Evolutionary conservation across 192 early-diverging fungal genomes (phyloP).

Genomic region (Fimicolochytrium jonesii): DNA sequence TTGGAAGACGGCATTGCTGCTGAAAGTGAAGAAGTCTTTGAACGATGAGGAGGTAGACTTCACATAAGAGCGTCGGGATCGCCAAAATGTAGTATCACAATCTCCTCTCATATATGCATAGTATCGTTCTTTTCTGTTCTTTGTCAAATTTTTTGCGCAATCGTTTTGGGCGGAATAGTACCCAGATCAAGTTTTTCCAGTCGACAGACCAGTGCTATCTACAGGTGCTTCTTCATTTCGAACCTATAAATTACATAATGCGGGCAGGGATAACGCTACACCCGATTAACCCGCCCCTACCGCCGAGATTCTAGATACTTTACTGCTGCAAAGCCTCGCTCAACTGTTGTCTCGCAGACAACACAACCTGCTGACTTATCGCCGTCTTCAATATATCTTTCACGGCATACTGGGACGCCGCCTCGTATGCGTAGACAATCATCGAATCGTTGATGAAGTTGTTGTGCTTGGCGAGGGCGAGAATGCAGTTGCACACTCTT

Average conservation of each 20-base stretch:
- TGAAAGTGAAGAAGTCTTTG: constrained; percentile 84
- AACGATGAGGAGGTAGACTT: constrained; percentile 36
- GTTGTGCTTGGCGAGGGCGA: constrained; percentile 69
- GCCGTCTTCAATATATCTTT: constrained; percentile 61
- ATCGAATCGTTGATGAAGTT: constrained; percentile 84
- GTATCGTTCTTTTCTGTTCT: too few species aligned
- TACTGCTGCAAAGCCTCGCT: constrained; percentile 26
- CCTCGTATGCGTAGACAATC: constrained; percentile 90
- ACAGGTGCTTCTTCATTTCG: too few species aligned
- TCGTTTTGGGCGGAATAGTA: too few species aligned
- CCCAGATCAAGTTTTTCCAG: too few species aligned
- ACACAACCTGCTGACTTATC: constrained; percentile 40
- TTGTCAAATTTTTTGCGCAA: too few species aligned
- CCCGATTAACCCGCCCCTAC: too few species aligned
- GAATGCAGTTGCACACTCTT: constrained; percentile 83
- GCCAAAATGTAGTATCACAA: too few species aligned
- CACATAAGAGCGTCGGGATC: constrained; percentile 21
- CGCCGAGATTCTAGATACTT: too few species aligned
- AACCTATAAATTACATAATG: too few species aligned
- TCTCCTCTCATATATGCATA: too few species aligned
- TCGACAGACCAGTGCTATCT: too few species aligned
- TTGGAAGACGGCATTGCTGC: constrained; percentile 93
- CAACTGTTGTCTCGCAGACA: constrained; percentile 32
- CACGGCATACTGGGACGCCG: constrained; percentile 51
- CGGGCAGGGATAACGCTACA: too few species aligned